These are phyloP conservation scores for Pseudocercospora pini-densiflorae DNA, from an alignment of 2,329 filamentous ascomycete species.

Conservation along the genomic window DNA sequence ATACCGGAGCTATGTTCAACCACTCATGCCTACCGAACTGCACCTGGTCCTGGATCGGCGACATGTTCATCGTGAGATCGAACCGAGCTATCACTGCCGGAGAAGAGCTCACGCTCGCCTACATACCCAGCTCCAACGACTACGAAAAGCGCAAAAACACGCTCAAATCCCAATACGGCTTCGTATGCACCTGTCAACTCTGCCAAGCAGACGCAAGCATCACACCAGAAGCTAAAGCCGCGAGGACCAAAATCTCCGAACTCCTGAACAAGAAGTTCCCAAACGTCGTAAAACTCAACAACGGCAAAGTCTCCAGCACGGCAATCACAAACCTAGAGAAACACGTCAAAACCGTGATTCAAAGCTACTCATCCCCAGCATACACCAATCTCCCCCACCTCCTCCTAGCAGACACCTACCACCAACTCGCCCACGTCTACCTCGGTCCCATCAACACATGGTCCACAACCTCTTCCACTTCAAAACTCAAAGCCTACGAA, in stretches of 20 bases:
- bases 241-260: not conserved
- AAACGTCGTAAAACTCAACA: not conserved
- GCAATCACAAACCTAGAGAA: not conserved
- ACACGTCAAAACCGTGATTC: not conserved
- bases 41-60: constrained; percentile 57
- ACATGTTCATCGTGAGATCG: constrained; percentile 58
- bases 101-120: constrained; percentile 49
- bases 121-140: constrained; percentile 17
- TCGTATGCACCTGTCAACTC: constrained; percentile 6
- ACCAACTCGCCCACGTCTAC: constrained; percentile 3
- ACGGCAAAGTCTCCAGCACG: not conserved
- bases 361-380: not conserved
- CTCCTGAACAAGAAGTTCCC: not conserved
- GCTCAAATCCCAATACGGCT: constrained; percentile 11
- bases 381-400: constrained; percentile 1
- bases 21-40: constrained; percentile 58
- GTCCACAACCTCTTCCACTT: not conserved
- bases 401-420: not conserved
- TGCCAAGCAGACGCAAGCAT: not conserved
- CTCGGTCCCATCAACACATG: not conserved
- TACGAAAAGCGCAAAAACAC: constrained; percentile 9
- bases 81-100: constrained; percentile 46
- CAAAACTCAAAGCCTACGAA: constrained; percentile 4
- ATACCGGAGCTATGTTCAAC: constrained; percentile 56
- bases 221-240: not conserved